A percentile compares a stretch with the other conserved stretches of the same genome.
Evolutionary conservation across 1,139 yeast genomes (phyloP).

Genomic region (Geotrichum siamense): DNA sequence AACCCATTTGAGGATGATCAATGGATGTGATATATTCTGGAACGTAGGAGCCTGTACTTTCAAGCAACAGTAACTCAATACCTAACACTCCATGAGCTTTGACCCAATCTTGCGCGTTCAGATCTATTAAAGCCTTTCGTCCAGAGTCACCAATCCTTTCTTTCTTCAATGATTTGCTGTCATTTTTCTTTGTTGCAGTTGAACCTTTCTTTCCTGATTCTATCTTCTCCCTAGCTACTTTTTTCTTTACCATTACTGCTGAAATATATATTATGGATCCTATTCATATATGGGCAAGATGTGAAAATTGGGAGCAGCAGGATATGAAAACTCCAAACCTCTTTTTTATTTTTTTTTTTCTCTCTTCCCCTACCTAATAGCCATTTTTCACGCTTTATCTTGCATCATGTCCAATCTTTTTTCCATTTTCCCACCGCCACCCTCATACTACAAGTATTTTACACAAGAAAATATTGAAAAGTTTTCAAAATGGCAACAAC

Average conservation of each 20-base stretch:
- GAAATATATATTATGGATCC: no score
- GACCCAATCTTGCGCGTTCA: slow-evolving; percentile 4
- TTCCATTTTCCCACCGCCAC: slow-evolving; percentile 83
- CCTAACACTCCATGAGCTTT: slow-evolving; percentile 8
- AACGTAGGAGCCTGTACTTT: background rate
- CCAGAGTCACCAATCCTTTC: background rate
- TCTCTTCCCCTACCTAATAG: background rate
- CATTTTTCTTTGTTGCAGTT: no score
- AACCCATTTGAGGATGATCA: background rate
- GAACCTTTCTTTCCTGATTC: no score
- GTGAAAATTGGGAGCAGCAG: no score
- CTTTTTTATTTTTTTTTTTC: background rate
- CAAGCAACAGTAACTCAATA: slow-evolving; percentile 5
- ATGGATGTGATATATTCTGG: background rate
- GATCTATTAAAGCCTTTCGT: no score
- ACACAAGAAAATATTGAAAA: slow-evolving; percentile 51
- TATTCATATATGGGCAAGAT: no score
- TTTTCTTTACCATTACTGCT: background rate
- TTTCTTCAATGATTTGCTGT: slow-evolving; percentile 1
- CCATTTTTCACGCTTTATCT: background rate
- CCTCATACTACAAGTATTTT: slow-evolving; percentile 62
- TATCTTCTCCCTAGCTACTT: background rate
- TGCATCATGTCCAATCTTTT: slow-evolving; percentile 36
- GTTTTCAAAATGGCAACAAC: slow-evolving; percentile 29
- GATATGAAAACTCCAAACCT: background rate